phyloP scores from a whole-genome alignment of 805 yeast genomes.

The Schwanniomyces yamadae region DNA sequence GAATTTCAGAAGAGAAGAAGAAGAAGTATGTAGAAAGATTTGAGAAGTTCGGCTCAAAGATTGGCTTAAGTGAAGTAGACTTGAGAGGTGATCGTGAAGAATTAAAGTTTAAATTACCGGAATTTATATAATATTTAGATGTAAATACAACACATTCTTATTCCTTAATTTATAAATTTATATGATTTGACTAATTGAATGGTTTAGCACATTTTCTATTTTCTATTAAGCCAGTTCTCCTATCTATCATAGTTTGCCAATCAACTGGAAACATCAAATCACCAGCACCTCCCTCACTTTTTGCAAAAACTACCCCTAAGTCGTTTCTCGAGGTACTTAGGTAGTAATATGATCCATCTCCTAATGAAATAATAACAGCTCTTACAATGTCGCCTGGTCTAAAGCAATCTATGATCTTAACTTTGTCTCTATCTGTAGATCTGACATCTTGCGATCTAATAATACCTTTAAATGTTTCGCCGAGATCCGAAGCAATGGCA shows the following conservation, averaged over 20 bases:
- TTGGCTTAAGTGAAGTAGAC: constrained; percentile 81
- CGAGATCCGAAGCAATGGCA: constrained; percentile 60
- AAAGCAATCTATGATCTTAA: constrained; percentile 73
- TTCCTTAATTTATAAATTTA: background rate
- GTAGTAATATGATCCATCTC: constrained; percentile 92
- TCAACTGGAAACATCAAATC: constrained; percentile 83
- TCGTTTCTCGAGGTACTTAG: constrained; percentile 87
- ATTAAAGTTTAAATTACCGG: constrained; percentile 24
- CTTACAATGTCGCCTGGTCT: constrained; percentile 91
- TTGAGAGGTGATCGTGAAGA: constrained; percentile 50
- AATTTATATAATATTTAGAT: constrained; percentile 1
- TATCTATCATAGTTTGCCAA: constrained; percentile 92
- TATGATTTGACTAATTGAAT: constrained; percentile 24
- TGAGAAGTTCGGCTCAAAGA: constrained; percentile 61
- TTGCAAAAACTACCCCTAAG: constrained; percentile 90
- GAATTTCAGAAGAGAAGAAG: constrained; percentile 59
- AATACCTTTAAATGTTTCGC: constrained; percentile 85
- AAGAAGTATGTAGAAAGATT: constrained; percentile 67
- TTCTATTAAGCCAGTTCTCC: constrained; percentile 71
- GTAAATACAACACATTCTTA: constrained; percentile 3
- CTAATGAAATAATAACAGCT: constrained; percentile 79
- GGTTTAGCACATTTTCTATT: constrained; percentile 92
- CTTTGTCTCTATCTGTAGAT: constrained; percentile 86
- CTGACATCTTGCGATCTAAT: constrained; percentile 86
- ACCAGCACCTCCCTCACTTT: constrained; percentile 65